Conservation (phyloP, 345 rosid species). For the Excoecaria cochinchinensis region DNA sequence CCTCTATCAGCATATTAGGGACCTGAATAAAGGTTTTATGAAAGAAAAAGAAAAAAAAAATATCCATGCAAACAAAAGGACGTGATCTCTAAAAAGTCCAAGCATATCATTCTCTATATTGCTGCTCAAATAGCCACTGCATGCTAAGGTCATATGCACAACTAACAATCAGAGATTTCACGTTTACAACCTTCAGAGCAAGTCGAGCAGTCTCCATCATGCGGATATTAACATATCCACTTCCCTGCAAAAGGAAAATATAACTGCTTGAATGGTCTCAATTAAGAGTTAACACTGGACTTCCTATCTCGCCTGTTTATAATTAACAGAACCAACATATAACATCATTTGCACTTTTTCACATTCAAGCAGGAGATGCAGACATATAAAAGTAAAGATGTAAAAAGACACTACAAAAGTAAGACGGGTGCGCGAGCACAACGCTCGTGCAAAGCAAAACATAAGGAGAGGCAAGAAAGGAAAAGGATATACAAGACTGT, state of each 20-base stretch:
- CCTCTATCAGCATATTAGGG: not conserved
- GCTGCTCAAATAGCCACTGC: not conserved
- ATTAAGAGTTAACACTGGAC: not conserved
- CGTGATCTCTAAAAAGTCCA: not conserved
- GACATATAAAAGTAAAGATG: no score
- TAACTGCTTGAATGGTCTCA: not conserved
- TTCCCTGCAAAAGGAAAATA: constrained; percentile 51
- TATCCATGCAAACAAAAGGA: not conserved
- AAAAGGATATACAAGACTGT: not conserved
- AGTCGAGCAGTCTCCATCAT: constrained; percentile 68
- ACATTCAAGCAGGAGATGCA: no score
- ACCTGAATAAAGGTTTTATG: not conserved
- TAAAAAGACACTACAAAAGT: no score
- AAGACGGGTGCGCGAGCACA: no score
- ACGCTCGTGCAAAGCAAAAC: not conserved
- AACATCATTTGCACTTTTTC: no score
- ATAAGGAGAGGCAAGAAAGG: not conserved
- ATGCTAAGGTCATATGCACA: constrained; percentile 1
- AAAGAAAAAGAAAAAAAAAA: not conserved
- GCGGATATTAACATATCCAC: constrained; percentile 67
- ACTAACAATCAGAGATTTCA: constrained; percentile 25
- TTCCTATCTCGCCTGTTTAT: not conserved
- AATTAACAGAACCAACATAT: no score
- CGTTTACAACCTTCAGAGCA: constrained; percentile 66
- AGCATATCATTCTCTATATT: not conserved